These are phyloP conservation scores for Uronychia binucleata DNA, from an alignment of 73 alveolate species.

Conservation along the genomic window DNA sequence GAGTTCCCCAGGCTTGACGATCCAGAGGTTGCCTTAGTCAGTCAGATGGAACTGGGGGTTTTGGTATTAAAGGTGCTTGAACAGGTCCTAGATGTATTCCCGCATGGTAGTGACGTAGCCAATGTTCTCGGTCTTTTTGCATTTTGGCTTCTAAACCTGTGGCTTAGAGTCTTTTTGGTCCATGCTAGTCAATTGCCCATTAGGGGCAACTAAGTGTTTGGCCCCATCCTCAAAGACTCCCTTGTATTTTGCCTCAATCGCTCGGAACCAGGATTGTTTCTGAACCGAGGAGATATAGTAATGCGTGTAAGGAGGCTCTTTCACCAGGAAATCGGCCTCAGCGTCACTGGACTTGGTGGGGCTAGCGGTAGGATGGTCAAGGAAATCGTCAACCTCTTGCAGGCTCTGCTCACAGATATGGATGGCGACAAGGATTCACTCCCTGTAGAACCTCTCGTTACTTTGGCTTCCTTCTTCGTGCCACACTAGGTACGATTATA, in stretches of 20 bases:
- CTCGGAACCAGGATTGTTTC: background rate
- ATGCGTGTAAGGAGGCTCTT: background rate
- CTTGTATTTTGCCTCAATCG: background rate
- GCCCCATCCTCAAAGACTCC: background rate
- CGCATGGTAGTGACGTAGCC: background rate
- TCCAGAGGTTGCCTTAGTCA: background rate
- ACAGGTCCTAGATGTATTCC: background rate
- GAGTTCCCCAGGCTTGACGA: constrained; percentile 10
- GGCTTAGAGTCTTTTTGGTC: too few relatives aligned
- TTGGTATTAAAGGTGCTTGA: background rate
- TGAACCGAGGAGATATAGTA: background rate
- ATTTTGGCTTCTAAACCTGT: background rate
- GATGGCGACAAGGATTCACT: too few relatives aligned
- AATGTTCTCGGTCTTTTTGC: background rate
- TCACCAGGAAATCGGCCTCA: background rate
- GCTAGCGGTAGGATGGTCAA: background rate
- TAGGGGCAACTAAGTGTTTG: background rate
- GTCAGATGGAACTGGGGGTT: background rate
- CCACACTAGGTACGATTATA: too few relatives aligned
- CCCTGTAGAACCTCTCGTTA: too few relatives aligned
- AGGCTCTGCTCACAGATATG: background rate
- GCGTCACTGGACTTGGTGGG: background rate
- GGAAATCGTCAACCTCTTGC: background rate
- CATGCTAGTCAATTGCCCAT: background rate
- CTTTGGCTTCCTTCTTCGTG: too few relatives aligned